Evolutionary conservation across 2,329 filamentous ascomycete species (phyloP).

Genomic region (Fusarium sp.): DNA sequence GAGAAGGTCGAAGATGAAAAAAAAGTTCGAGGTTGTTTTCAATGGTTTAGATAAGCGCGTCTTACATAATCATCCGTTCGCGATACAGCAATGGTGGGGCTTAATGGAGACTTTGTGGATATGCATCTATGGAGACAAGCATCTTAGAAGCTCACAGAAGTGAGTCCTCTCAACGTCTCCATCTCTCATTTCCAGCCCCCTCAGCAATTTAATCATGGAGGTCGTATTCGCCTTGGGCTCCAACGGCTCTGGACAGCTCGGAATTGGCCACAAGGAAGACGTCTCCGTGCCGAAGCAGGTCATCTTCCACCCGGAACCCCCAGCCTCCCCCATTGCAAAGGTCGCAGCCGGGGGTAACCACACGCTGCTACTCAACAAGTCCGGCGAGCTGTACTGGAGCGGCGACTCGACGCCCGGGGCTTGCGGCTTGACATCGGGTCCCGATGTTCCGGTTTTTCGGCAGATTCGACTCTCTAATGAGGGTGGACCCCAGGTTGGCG

Average conservation of each 20-base stretch:
- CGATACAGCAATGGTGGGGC: slow-evolving; percentile 39
- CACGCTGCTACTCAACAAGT: slow-evolving; percentile 76
- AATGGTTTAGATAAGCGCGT: slow-evolving; percentile 32
- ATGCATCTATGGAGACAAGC: slow-evolving; percentile 39
- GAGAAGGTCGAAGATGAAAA: slow-evolving; percentile 27
- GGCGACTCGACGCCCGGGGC: slow-evolving; percentile 70
- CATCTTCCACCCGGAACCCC: slow-evolving; percentile 61
- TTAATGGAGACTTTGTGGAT: background rate
- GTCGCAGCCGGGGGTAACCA: slow-evolving; percentile 84
- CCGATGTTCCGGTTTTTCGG: slow-evolving; percentile 54
- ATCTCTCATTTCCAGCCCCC: slow-evolving; percentile 12
- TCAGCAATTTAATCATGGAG: slow-evolving; percentile 51
- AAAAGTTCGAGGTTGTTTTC: slow-evolving; percentile 40
- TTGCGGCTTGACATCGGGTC: slow-evolving; percentile 58
- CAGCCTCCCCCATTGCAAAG: slow-evolving; percentile 51
- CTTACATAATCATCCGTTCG: slow-evolving; percentile 39
- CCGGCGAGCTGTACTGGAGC: slow-evolving; percentile 71
- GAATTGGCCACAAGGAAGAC: slow-evolving; percentile 77
- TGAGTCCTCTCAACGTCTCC: slow-evolving; percentile 7
- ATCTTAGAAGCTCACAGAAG: slow-evolving; percentile 25
- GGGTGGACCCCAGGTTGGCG: slow-evolving; percentile 43
- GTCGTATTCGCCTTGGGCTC: slow-evolving; percentile 77
- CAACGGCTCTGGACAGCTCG: slow-evolving; percentile 81
- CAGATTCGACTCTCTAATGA: slow-evolving; percentile 51
- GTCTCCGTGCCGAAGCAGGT: slow-evolving; percentile 74